phyloP scores from a whole-genome alignment of 768 basidiomycete species.

The Hygrophoropsis aurantiaca region DNA sequence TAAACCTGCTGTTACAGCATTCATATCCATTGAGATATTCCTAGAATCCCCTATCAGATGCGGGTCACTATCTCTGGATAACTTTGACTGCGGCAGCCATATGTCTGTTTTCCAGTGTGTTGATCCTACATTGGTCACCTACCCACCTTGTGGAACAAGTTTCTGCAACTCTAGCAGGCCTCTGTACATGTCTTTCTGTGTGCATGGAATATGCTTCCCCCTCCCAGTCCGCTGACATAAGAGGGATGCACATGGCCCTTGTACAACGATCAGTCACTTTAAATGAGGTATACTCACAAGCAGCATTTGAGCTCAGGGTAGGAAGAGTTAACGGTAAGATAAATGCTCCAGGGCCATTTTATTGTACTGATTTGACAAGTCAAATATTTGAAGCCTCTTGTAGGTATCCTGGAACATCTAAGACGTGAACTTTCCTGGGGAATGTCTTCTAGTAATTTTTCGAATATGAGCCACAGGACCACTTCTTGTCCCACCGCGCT shows the following conservation, averaged over 20 bases:
- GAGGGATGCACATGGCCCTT: slow-evolving; percentile 24
- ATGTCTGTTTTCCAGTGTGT: slow-evolving; percentile 36
- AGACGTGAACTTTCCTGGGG: slow-evolving; percentile 47
- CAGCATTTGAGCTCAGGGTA: slow-evolving; percentile 45
- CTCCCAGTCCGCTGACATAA: slow-evolving; percentile 12
- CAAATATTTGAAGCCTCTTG: slow-evolving; percentile 41
- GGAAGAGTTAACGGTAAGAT: slow-evolving; percentile 43
- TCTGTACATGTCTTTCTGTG: slow-evolving; percentile 33
- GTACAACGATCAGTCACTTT: slow-evolving; percentile 37
- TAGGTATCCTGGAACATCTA: slow-evolving; percentile 43
- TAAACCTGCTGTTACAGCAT: not conserved
- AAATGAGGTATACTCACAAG: slow-evolving; percentile 42
- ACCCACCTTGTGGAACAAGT: slow-evolving; percentile 43
- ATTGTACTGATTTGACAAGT: slow-evolving; percentile 23
- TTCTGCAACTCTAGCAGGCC: slow-evolving; percentile 30
- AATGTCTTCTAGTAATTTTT: slow-evolving; percentile 19
- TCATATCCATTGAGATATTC: slow-evolving; percentile 1
- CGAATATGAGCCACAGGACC: slow-evolving; percentile 3
- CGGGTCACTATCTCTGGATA: slow-evolving; percentile 41
- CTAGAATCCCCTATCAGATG: slow-evolving; percentile 23
- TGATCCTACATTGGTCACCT: slow-evolving; percentile 41
- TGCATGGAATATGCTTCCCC: slow-evolving; percentile 25
- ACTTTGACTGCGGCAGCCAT: slow-evolving; percentile 37
- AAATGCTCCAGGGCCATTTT: not conserved
- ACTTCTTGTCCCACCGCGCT: slow-evolving; percentile 6